Evolutionary conservation across 352 stramenopile species (phyloP), one percentile per base, ranked within the genome.

Genomic region (Globisporangium emineosum): DNA sequence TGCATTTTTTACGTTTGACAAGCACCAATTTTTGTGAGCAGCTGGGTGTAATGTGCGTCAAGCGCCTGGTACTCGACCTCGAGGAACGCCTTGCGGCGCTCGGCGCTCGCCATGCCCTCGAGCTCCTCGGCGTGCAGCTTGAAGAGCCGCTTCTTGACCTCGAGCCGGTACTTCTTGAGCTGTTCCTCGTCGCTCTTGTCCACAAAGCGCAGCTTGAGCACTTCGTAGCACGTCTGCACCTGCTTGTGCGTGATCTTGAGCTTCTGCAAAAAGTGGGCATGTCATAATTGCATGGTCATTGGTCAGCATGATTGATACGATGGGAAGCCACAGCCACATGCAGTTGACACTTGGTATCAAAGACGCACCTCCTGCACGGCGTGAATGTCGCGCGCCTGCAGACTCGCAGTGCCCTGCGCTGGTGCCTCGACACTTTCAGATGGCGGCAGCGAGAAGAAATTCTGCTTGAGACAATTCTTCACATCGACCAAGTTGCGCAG

Each of bases 141-240:
- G 60, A 87, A 85, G 47, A 95, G 78, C 29, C 87, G 85, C 67
- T 87, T 88, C 69, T 95, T 95, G 47, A 95, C 79, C 68, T 95
- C 83, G 4, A 94, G 66, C 0, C 85, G 81, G 68, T 77, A 95
- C 40, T 79, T 80, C 60, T 88, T 93, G 71, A 62, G 71, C 58
- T 78, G 68, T 23, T 66, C 65, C 10, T 86, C 78, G 69, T 95
- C 74, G 19, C 25, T 65, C 7, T 64, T 60, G 63, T 88, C 68
- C 15, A 94, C 60, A 32, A 86, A 83, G 8, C 72, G 55, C 57
- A 91, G 62, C 61, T 94, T 93, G 13, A 89, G 68, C 23, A 82
- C 60, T 64, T 94, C 87, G 70, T 93, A 95, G 69, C 86, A 93
- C 2, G 71, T 85, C 58, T 91, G 84, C 35, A 93, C 77, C 69